These are phyloP conservation scores for Turnera subulata DNA, from an alignment of 345 rosid genomes.

Conservation along the genomic window DNA sequence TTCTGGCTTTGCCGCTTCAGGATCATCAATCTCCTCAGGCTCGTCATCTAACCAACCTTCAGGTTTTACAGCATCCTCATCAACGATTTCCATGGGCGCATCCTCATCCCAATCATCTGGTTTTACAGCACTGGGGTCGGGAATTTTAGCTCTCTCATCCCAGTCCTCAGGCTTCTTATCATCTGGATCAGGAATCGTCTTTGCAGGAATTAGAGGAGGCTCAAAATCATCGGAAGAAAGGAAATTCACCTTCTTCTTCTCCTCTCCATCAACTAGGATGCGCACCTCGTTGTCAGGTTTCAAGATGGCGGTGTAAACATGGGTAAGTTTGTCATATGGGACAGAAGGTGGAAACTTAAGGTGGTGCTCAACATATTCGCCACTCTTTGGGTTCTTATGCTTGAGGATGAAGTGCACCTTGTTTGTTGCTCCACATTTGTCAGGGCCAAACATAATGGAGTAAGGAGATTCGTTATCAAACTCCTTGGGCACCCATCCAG, in stretches of 20 bases:
- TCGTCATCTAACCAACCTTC: conserved; percentile 91
- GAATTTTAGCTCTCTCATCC: conserved; percentile 80
- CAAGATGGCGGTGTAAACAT: conserved; percentile 77
- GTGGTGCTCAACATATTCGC: conserved; percentile 72
- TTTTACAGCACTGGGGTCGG: conserved; percentile 66
- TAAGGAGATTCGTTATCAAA: conserved; percentile 76
- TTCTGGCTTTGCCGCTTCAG: conserved; percentile 82
- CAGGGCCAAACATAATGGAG: conserved; percentile 89
- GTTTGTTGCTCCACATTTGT: conserved; percentile 82
- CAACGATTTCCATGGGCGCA: conserved; percentile 85
- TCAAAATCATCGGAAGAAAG: conserved; percentile 73
- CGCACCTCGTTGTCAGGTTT: conserved; percentile 61
- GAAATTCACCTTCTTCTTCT: conserved; percentile 69
- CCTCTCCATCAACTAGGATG: conserved; percentile 74
- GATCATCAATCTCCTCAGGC: conserved; percentile 86
- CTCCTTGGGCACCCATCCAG: conserved; percentile 63
- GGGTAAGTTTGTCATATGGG: conserved; percentile 74
- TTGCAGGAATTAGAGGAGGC: conserved; percentile 68
- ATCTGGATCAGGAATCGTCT: conserved; percentile 88
- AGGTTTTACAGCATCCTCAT: conserved; percentile 80
- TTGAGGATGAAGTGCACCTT: conserved; percentile 84
- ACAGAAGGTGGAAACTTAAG: conserved; percentile 77
- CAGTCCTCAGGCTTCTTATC: conserved; percentile 87
- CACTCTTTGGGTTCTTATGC: conserved; percentile 92
- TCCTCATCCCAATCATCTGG: conserved; percentile 95